These are phyloP conservation scores for Mrakia blollopis DNA, from an alignment of 768 basidiomycete species.

Conservation along the genomic window DNA sequence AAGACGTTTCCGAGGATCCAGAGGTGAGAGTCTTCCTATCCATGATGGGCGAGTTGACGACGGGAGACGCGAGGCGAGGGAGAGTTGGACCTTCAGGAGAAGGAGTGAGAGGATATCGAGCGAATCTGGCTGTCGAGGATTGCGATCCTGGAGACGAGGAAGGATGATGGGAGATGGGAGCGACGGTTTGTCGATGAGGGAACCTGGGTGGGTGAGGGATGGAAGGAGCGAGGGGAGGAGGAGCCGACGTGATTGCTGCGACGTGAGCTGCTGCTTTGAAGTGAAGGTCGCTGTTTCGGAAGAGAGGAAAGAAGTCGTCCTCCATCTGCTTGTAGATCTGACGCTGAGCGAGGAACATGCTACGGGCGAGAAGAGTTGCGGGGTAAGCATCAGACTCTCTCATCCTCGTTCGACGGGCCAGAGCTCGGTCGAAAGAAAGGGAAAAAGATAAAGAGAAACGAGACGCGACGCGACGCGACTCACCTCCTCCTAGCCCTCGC, in stretches of 20 bases:
- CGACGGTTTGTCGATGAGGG: constrained; percentile 19
- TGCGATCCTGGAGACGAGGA: background rate
- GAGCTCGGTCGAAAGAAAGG: too few species aligned
- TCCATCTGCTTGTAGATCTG: constrained; percentile 87
- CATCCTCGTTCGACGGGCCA: too few species aligned
- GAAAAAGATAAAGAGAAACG: background rate
- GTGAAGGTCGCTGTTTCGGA: constrained; percentile 83
- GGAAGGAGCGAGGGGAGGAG: background rate
- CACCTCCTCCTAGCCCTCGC: constrained; percentile 19
- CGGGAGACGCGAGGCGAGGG: background rate
- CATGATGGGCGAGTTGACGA: background rate
- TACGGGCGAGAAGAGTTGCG: constrained; percentile 42
- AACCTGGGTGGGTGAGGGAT: constrained; percentile 7
- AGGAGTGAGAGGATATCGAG: background rate
- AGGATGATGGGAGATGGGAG: constrained; percentile 9
- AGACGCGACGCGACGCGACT: background rate
- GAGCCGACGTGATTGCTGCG: constrained; percentile 18
- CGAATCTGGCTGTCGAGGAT: constrained; percentile 13
- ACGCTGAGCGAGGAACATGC: constrained; percentile 75
- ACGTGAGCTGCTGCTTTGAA: constrained; percentile 71
- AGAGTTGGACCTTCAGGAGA: background rate
- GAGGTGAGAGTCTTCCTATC: background rate
- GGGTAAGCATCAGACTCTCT: background rate
- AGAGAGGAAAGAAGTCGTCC: constrained; percentile 77
- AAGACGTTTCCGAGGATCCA: background rate